Evolutionary conservation across 2,329 filamentous ascomycete species (phyloP), one percentile per base, ranked within the genome.

Genomic region (Cyclaneusma minus): DNA sequence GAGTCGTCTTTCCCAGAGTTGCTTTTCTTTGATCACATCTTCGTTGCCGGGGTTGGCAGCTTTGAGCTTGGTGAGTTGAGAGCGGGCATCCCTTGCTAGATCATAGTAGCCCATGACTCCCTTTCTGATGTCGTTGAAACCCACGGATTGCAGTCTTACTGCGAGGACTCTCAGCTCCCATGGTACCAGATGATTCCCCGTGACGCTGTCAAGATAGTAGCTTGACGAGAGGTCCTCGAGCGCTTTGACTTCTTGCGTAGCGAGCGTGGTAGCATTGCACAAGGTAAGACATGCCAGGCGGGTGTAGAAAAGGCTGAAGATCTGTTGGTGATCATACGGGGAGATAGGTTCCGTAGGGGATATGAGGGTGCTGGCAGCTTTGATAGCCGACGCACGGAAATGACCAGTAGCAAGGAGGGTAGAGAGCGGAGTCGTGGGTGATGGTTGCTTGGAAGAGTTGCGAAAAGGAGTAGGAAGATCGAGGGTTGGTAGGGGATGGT

Each of bases 91-190:
- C 6, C 79, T 55, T 0, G 76, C 84, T 3, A 95, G 63, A 35
- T 93, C 84, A 46, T 93, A 92, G 47, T 92, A 82, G 22, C 79
- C 80, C 62, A 89, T 87, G 30, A 98, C 75, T 3, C 81, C 79
- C 34, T 85, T 66, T 4, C 87, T 65, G 25, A 75, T 69, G 50
- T 98, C 89, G 4, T 76, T 76, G 36, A 89, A 91, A 1, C 82
- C 83, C 23, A 93, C 66, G 0, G 81, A 82, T 39, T 92, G 82
- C 12, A 95, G 62, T 2, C 85, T 68, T 6, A 94, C 78, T 5
- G 77, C 74, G 10, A 95, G 62, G 3, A 94, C 65, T 5, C 89
- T 70, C 27, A 98, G 62, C 21, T 77, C 67, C 85, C 89, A 98
- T 0, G 87, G 87, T 0, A 87, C 78, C 1, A 92, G 62, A 45